Conservation (phyloP, 1,284 basidiomycete species). For the Moesziomyces antarcticus region DNA sequence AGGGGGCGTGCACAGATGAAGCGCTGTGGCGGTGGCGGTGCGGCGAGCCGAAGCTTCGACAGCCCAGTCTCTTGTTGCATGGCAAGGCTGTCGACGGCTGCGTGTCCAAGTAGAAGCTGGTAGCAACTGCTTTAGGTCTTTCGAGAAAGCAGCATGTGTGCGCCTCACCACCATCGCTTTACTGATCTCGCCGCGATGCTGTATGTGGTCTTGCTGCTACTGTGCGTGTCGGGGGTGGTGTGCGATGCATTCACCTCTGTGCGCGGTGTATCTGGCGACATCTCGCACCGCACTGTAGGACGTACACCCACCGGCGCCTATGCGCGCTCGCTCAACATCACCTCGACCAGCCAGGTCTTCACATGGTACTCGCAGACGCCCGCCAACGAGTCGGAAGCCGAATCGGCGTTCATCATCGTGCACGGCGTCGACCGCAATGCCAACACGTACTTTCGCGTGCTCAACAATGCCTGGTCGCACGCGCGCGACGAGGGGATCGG, state of each 20-base stretch:
- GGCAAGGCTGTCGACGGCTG: too few species aligned
- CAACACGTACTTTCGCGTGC: conserved; percentile 38
- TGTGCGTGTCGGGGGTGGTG: too few species aligned
- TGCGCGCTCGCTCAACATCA: conserved; percentile 19
- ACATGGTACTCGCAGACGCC: conserved; percentile 53
- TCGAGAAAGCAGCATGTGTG: too few species aligned
- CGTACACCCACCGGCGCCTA: conserved; percentile 21
- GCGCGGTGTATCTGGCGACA: conserved; percentile 27
- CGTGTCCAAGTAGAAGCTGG: too few species aligned
- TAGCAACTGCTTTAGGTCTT: too few species aligned
- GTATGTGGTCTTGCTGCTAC: not conserved
- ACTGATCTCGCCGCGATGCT: not conserved
- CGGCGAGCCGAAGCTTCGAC: too few species aligned
- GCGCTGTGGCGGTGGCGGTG: too few species aligned
- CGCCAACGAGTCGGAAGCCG: conserved; percentile 32
- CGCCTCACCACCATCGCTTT: too few species aligned
- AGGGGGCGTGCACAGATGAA: too few species aligned
- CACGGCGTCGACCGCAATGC: conserved; percentile 58
- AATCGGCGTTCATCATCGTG: conserved; percentile 51
- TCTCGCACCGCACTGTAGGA: conserved; percentile 9
- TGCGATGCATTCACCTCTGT: conserved; percentile 34
- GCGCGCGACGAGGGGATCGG: conserved; percentile 16
- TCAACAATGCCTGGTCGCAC: conserved; percentile 41
- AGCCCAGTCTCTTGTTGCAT: too few species aligned
- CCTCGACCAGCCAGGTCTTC: conserved; percentile 19